Conservation (phyloP, 345 rosid genomes). For the Melastoma malabathricum region DNA sequence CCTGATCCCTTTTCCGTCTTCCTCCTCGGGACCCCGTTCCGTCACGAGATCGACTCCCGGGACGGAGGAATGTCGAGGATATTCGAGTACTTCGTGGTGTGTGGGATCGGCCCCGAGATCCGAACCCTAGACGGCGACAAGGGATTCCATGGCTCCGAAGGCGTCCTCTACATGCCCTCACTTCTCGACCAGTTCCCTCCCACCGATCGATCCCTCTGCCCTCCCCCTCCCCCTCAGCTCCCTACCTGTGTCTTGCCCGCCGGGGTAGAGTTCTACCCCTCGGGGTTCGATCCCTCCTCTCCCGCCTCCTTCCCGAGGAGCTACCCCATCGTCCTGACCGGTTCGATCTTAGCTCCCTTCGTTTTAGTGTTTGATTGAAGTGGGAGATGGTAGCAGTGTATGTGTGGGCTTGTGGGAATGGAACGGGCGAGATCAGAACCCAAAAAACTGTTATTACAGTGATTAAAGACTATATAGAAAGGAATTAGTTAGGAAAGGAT, state of each 20-base stretch:
- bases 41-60: not conserved
- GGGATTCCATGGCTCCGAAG: constrained; percentile 57
- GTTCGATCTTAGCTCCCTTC: constrained; percentile 16
- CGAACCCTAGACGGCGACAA: constrained; percentile 73
- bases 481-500: no score
- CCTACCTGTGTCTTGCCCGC: constrained; percentile 93
- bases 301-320: constrained; percentile 61
- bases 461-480: no score
- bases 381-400: no score
- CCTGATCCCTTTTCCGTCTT: not conserved
- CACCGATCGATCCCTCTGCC: constrained; percentile 49
- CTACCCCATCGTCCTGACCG: constrained; percentile 94
- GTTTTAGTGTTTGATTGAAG: no score
- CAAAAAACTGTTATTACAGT: no score
- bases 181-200: constrained; percentile 83
- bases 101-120: constrained; percentile 92
- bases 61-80: constrained; percentile 28
- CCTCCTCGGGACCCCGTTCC: not conserved
- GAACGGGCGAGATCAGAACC: no score
- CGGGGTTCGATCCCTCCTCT: constrained; percentile 59
- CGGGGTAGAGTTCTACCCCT: constrained; percentile 58
- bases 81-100: constrained; percentile 91
- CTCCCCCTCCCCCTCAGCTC: constrained; percentile 93
- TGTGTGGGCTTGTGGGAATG: no score
- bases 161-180: constrained; percentile 49